These are phyloP conservation scores for Rhizophagus prolifer DNA, from an alignment of 192 early-diverging fungal genomes.

Conservation along the genomic window DNA sequence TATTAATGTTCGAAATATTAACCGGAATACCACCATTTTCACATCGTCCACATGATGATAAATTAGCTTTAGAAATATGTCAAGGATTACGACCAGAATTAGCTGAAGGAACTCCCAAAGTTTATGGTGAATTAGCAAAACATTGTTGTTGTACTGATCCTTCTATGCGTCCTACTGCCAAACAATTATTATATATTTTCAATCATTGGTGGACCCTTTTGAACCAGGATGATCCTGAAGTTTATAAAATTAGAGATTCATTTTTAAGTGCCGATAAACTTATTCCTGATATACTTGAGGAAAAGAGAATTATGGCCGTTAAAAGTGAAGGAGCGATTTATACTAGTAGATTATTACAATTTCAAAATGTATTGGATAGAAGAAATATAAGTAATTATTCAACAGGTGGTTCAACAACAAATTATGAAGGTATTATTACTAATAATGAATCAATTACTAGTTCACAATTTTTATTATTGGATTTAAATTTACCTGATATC, in stretches of 20 bases:
- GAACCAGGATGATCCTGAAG: background rate
- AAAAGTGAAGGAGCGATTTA: background rate
- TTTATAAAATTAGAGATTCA: background rate
- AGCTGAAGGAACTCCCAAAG: background rate
- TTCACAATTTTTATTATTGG: background rate
- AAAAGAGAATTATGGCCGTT: background rate
- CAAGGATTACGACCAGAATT: background rate
- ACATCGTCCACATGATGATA: constrained; percentile 7
- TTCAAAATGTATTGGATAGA: background rate
- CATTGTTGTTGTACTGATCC: constrained; percentile 3
- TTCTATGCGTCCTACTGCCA: background rate
- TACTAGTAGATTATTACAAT: background rate
- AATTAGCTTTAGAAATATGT: constrained; percentile 19
- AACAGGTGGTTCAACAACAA: background rate
- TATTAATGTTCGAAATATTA: constrained; percentile 15
- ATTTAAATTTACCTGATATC: background rate
- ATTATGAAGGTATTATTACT: too few relatives aligned
- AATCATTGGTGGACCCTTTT: background rate
- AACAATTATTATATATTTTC: constrained; percentile 4
- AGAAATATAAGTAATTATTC: background rate
- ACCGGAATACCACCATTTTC: constrained; percentile 8
- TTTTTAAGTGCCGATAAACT: constrained; percentile 6
- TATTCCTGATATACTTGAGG: background rate
- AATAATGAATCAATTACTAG: background rate
- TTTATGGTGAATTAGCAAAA: background rate